Percentiles rank a stretch among this genome's conserved stretches.
Evolutionary conservation across 345 rosid genomes (phyloP).

Genomic region (Bruguiera parviflora): DNA sequence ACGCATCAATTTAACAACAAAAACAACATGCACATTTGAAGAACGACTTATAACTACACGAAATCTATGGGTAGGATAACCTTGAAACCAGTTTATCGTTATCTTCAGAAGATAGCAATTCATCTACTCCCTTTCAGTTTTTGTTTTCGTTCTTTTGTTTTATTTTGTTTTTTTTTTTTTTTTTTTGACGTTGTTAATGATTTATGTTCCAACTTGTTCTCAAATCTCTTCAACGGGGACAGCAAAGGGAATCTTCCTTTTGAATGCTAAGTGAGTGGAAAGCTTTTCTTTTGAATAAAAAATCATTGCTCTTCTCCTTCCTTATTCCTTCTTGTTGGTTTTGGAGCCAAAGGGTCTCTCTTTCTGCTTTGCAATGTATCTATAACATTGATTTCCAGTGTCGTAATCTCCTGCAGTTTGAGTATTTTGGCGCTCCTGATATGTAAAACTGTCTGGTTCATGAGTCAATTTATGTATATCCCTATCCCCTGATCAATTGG

Average conservation of each 20-base stretch:
- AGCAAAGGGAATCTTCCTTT: constrained; percentile 18
- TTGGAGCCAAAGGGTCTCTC: constrained; percentile 1
- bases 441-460: constrained; percentile 12
- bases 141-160: neutral
- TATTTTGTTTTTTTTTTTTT: too few species aligned
- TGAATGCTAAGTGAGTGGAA: constrained; percentile 30
- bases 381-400: neutral
- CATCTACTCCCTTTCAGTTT: neutral
- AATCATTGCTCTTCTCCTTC: neutral
- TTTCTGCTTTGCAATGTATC: neutral
- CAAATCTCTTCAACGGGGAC: constrained; percentile 2
- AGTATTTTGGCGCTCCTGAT: neutral
- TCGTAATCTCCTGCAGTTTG: neutral
- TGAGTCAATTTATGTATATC: constrained; percentile 3
- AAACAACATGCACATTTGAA: too few species aligned
- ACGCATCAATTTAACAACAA: too few species aligned
- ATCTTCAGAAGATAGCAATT: constrained; percentile 5
- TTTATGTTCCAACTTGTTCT: neutral
- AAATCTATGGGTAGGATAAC: constrained; percentile 32
- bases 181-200: neutral
- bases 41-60: neutral
- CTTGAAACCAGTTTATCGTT: constrained; percentile 19
- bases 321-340: too few species aligned
- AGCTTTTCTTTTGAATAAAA: constrained; percentile 4
- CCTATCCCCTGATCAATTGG: constrained; percentile 15